These are phyloP conservation scores for Talaromyces sp. DNA, from an alignment of 2,329 filamentous ascomycete genomes.

Conservation along the genomic window DNA sequence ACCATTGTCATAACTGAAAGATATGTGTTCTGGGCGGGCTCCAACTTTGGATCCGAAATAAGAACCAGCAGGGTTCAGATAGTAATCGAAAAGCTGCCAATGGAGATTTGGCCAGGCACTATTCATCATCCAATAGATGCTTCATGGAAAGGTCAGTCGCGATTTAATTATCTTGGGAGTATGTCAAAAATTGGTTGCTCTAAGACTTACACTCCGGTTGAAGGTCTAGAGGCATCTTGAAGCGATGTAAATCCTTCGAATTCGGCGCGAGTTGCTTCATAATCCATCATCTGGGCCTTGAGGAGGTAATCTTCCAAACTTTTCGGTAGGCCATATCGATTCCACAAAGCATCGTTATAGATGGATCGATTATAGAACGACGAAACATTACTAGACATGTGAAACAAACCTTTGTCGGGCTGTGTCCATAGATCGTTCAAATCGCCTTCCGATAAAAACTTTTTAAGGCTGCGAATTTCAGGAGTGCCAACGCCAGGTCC, in stretches of 20 bases:
- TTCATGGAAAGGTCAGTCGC: not conserved
- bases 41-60: slow-evolving; percentile 60
- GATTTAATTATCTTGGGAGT: too few relatives aligned
- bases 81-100: slow-evolving; percentile 65
- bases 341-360: slow-evolving; percentile 55
- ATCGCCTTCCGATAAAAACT: slow-evolving; percentile 52
- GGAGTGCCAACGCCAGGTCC: slow-evolving; percentile 62
- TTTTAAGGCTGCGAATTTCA: slow-evolving; percentile 51
- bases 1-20: slow-evolving; percentile 51
- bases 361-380: slow-evolving; percentile 55
- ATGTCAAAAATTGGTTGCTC: not conserved
- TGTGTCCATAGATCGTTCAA: slow-evolving; percentile 55
- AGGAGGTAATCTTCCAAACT: slow-evolving; percentile 57
- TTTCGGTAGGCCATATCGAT: slow-evolving; percentile 51
- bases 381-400: slow-evolving; percentile 58
- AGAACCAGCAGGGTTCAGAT: slow-evolving; percentile 55
- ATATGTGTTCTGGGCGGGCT: slow-evolving; percentile 51
- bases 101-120: slow-evolving; percentile 63
- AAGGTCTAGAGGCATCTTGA: slow-evolving; percentile 51
- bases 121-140: slow-evolving; percentile 66
- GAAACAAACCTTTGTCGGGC: slow-evolving; percentile 53
- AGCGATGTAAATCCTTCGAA: slow-evolving; percentile 55
- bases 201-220: slow-evolving; percentile 49
- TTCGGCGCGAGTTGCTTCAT: slow-evolving; percentile 59
- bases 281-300: slow-evolving; percentile 62